Base-by-base conservation (phyloP, 1,284 basidiomycete species). In the Pisolithus thermaeus region DNA sequence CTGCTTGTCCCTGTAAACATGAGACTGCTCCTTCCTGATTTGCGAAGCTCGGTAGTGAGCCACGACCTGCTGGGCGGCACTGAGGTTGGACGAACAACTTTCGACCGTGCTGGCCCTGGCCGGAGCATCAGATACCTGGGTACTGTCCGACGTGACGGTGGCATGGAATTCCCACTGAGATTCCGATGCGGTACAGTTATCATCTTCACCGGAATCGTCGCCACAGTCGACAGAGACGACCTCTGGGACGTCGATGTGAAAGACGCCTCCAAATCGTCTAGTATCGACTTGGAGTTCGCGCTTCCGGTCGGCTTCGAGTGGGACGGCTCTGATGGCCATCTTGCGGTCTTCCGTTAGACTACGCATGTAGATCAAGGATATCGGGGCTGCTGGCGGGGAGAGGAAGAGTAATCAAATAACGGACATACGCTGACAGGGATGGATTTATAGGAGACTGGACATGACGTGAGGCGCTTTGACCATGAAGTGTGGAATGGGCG, bases 21-120 rank as follows among this genome's bases (percentile, higher is more conserved):
- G 30, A 8, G 32, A 22, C 28, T 23, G 30, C 2, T 36, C 20
- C 44, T 22, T 46, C 8, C 8, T 30, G 30, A 44, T 8, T 28
- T 59, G 52, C 22, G 54, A 22, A 12, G 70, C 68, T 38, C 70
- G 71, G 57, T 73, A 74, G 39, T 61, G 60, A 48, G 62, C 55
- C 41, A 61, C 62, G 3, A 75, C 66, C 49, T 71, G 68, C 53
- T 77, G 73, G 14, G 76, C 72, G 35, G 70, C 67, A 32, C 67
- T 75, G 51, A 52, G 59, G 49, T 49, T 55, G 43, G 56, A 46
- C 23, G 42, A 16, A 4, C 27, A 53, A 39, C 37, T 25, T 40
- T 56, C 49, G 23, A 52, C 52, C 25, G 18, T 4, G 16, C 28
- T 51, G 25, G 50, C 42, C 6, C 42, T 20, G 3, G n/a, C 42